Evolutionary conservation across 495 filamentous ascomycete genomes (phyloP).

Genomic region (Talaromyces proteolyticus): DNA sequence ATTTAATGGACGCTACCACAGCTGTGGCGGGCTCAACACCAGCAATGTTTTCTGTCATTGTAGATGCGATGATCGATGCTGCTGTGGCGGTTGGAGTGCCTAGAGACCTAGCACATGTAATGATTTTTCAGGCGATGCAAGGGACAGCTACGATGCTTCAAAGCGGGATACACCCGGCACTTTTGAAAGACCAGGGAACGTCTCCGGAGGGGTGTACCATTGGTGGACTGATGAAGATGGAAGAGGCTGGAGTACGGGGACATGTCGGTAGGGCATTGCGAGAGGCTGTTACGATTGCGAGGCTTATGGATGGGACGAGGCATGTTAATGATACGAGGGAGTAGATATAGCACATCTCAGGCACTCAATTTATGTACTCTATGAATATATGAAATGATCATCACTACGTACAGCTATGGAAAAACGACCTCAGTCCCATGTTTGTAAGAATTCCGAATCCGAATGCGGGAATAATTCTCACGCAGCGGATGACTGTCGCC

Average conservation of each 20-base stretch:
- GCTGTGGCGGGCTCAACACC: constrained; percentile 32
- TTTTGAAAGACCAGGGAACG: constrained; percentile 30
- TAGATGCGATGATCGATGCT: constrained; percentile 34
- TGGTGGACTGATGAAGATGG: constrained; percentile 34
- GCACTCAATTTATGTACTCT: neutral
- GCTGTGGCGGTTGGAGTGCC: constrained; percentile 35
- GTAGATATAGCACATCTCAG: constrained; percentile 9
- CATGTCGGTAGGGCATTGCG: constrained; percentile 28
- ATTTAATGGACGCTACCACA: constrained; percentile 28
- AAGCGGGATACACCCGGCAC: constrained; percentile 26
- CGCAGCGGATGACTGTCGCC: constrained; percentile 21
- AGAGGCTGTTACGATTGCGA: constrained; percentile 32
- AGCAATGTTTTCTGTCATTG: constrained; percentile 33
- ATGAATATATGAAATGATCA: neutral
- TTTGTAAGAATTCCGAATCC: constrained; percentile 26
- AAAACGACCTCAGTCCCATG: constrained; percentile 19
- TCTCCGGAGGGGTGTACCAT: constrained; percentile 37
- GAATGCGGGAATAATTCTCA: constrained; percentile 31
- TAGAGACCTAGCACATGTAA: constrained; percentile 25
- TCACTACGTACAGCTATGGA: constrained; percentile 16
- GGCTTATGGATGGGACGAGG: constrained; percentile 24
- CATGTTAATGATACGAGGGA: constrained; percentile 33
- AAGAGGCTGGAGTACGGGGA: constrained; percentile 31
- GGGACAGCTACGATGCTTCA: constrained; percentile 29
- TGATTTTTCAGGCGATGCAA: constrained; percentile 31